phyloP scores from a whole-genome alignment of 2,329 filamentous ascomycete genomes.

The Pseudocercospora eumusae region DNA sequence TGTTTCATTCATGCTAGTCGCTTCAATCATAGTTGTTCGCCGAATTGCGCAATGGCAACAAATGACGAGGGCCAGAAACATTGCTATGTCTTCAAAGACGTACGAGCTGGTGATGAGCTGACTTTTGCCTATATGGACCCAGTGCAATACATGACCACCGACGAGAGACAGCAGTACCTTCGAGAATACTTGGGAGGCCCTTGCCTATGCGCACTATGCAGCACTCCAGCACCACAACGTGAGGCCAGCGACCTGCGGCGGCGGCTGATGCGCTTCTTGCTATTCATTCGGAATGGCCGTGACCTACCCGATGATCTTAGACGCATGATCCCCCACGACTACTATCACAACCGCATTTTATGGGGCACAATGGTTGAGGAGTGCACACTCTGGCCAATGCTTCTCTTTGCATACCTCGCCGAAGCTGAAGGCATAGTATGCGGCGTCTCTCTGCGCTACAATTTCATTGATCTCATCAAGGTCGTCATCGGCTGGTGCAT shows the following conservation, averaged over 20 bases:
- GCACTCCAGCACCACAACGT: background rate
- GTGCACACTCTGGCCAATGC: background rate
- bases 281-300: background rate
- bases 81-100: background rate
- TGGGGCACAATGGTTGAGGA: background rate
- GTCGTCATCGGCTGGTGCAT: background rate
- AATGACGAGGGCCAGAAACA: background rate
- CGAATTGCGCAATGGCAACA: constrained; percentile 8
- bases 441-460: background rate
- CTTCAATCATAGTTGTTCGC: constrained; percentile 9
- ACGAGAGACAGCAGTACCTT: background rate
- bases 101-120: constrained; percentile 6
- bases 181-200: background rate
- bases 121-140: constrained; percentile 5
- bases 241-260: background rate
- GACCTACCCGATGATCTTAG: background rate
- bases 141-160: background rate
- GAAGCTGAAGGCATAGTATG: constrained; percentile 9
- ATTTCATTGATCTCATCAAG: background rate
- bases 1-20: constrained; percentile 1
- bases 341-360: background rate
- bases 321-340: background rate
- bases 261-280: background rate
- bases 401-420: constrained; percentile 11
- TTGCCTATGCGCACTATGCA: background rate